These are phyloP conservation scores for Wickerhamiella brachini DNA, from an alignment of 805 yeast genomes.

Conservation along the genomic window DNA sequence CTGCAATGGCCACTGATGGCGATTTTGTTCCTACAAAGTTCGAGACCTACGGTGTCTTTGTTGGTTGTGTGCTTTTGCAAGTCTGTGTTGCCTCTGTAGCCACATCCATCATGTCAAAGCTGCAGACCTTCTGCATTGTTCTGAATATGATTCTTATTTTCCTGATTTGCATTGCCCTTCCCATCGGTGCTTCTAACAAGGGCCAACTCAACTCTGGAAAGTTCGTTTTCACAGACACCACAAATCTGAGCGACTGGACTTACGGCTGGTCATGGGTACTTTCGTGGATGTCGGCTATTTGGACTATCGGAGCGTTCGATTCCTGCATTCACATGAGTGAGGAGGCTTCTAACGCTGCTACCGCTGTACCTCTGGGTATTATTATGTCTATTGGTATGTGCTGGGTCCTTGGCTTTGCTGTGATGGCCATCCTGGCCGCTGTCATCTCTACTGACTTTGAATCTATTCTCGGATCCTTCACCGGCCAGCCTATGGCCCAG, in stretches of 20 bases:
- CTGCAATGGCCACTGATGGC: slow-evolving; percentile 31
- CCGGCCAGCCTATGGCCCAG: slow-evolving; percentile 27
- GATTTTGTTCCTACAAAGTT: slow-evolving; percentile 36
- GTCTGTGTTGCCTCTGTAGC: slow-evolving; percentile 40
- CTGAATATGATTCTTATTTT: slow-evolving; percentile 38
- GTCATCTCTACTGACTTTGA: slow-evolving; percentile 9
- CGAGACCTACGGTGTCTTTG: slow-evolving; percentile 48
- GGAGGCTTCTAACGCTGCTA: slow-evolving; percentile 48
- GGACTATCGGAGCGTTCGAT: slow-evolving; percentile 37
- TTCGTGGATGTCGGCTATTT: slow-evolving; percentile 47
- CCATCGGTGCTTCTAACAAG: slow-evolving; percentile 31
- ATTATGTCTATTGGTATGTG: slow-evolving; percentile 38
- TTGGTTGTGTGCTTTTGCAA: slow-evolving; percentile 42
- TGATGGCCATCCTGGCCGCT: slow-evolving; percentile 15
- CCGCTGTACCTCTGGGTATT: slow-evolving; percentile 56
- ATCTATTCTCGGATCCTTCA: slow-evolving; percentile 11
- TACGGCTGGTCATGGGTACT: slow-evolving; percentile 43
- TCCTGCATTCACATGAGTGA: slow-evolving; percentile 52
- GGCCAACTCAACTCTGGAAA: slow-evolving; percentile 32
- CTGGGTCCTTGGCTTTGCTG: slow-evolving; percentile 17
- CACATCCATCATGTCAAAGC: slow-evolving; percentile 38
- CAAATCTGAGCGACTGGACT: slow-evolving; percentile 51
- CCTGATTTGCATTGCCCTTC: slow-evolving; percentile 46
- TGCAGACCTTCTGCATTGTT: slow-evolving; percentile 44
- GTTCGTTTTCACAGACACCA: slow-evolving; percentile 38